A percentile compares a stretch with the other conserved stretches of the same genome.
Evolutionary conservation across 306 rosid genomes (phyloP).

Genomic region (Vachellia collinsii): DNA sequence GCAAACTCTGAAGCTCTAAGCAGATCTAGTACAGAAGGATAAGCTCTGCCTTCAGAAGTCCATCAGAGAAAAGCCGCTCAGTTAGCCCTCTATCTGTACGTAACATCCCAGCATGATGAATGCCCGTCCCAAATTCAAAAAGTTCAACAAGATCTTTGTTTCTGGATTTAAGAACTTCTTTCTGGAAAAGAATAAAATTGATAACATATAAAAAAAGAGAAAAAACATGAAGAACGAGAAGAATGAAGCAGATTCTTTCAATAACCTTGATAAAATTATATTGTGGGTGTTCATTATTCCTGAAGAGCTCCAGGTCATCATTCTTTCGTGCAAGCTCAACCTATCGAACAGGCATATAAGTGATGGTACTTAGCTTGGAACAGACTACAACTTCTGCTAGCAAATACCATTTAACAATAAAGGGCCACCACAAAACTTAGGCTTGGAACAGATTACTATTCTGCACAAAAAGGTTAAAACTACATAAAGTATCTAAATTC

Average conservation of each 20-base stretch:
- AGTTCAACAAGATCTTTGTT: conserved; percentile 92
- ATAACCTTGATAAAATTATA: conserved; percentile 70
- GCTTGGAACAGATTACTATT: not conserved
- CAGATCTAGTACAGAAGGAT: conserved; percentile 24
- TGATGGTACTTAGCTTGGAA: conserved; percentile 31
- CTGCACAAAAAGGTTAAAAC: not conserved
- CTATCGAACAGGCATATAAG: conserved; percentile 51
- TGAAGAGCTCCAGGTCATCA: conserved; percentile 73
- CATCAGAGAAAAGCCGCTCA: conserved; percentile 90
- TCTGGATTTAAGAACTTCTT: conserved; percentile 86
- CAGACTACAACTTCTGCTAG: conserved; percentile 22
- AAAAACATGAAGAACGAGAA: conserved; percentile 26
- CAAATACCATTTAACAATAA: conserved; percentile 19
- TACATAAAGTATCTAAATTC: conserved; percentile 28
- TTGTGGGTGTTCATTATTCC: conserved; percentile 73
- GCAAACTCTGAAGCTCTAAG: conserved; percentile 17
- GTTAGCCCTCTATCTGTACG: conserved; percentile 95
- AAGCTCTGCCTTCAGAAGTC: conserved; percentile 80
- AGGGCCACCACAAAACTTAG: not conserved
- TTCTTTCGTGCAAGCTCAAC: conserved; percentile 77
- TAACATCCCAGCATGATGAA: conserved; percentile 99
- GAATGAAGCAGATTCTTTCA: conserved; percentile 29
- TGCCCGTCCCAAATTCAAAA: conserved; percentile 82
- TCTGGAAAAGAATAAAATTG: conserved; percentile 61
- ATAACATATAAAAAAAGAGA: conserved; percentile 18